Evolutionary conservation across 176 grass and related monocot species (phyloP).

Genomic region (Cenchrus americanus): DNA sequence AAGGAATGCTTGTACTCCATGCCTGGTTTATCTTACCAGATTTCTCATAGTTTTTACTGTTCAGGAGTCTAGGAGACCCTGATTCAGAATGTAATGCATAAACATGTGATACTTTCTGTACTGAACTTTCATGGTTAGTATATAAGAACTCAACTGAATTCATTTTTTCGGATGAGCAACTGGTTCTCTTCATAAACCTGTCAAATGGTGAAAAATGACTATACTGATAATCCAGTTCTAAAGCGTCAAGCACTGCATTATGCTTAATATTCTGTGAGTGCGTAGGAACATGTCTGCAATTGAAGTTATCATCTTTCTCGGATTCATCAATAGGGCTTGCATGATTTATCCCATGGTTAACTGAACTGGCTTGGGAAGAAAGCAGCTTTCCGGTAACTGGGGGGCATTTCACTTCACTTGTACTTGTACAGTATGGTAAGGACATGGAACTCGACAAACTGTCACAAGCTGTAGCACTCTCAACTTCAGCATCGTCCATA

Average conservation of each 20-base stretch:
- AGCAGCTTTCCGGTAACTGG: constrained; percentile 48
- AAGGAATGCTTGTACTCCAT: constrained; percentile 48
- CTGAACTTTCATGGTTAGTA: constrained; percentile 35
- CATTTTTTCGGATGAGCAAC: constrained; percentile 23
- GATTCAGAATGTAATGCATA: constrained; percentile 49
- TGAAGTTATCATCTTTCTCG: constrained; percentile 42
- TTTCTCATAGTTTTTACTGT: constrained; percentile 41
- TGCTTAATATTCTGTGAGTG: constrained; percentile 39
- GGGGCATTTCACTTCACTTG: constrained; percentile 38
- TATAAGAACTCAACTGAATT: constrained; percentile 13
- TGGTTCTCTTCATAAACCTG: constrained; percentile 48
- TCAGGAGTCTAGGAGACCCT: constrained; percentile 23
- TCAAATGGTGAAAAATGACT: constrained; percentile 63
- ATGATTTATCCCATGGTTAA: constrained; percentile 40
- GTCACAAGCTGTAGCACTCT: constrained; percentile 34
- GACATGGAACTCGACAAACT: constrained; percentile 45
- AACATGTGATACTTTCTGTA: constrained; percentile 47
- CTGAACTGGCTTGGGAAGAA: constrained; percentile 45
- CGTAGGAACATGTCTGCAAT: constrained; percentile 30
- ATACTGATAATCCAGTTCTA: constrained; percentile 48
- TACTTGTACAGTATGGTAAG: constrained; percentile 38
- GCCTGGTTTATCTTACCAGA: constrained; percentile 41
- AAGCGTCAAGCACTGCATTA: constrained; percentile 34
- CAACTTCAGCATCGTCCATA: constrained; percentile 61
- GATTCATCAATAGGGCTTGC: constrained; percentile 32